Evolutionary conservation across 2,329 filamentous ascomycete species (phyloP).

Genomic region (Parasarocladium wereldwijsianum): DNA sequence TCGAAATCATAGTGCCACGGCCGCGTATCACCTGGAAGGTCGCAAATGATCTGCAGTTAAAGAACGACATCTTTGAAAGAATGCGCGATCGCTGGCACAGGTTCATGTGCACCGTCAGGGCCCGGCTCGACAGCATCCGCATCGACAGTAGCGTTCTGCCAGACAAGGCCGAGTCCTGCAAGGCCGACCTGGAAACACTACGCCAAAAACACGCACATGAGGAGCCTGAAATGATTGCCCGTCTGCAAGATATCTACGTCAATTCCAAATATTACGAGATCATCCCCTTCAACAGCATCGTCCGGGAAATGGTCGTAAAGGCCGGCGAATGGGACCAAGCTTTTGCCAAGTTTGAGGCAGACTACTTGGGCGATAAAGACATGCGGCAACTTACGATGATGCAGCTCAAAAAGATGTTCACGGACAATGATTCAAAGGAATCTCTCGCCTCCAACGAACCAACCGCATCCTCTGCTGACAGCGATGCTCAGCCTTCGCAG

Average conservation of each 20-base stretch:
- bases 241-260: constrained; percentile 82
- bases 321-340: constrained; percentile 85
- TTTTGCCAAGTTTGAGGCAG: constrained; percentile 80
- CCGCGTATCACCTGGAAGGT: constrained; percentile 95
- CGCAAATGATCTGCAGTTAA: constrained; percentile 78
- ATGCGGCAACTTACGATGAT: constrained; percentile 82
- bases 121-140: constrained; percentile 74
- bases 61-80: constrained; percentile 77
- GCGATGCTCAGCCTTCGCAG: constrained; percentile 31
- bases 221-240: constrained; percentile 55
- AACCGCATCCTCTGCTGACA: constrained; percentile 36
- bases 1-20: constrained; percentile 87
- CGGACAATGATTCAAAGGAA: constrained; percentile 74
- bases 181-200: constrained; percentile 64
- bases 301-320: constrained; percentile 83
- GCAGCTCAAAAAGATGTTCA: constrained; percentile 88
- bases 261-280: constrained; percentile 93
- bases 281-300: constrained; percentile 78
- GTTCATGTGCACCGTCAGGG: constrained; percentile 79
- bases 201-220: constrained; percentile 73
- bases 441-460: constrained; percentile 59
- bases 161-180: constrained; percentile 73
- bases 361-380: constrained; percentile 94
- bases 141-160: constrained; percentile 71
- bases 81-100: constrained; percentile 70